Percentiles rank a stretch among this genome's conserved stretches.
Conservation (phyloP, 192 early-diverging fungal genomes). For the Piromyces finnis region DNA sequence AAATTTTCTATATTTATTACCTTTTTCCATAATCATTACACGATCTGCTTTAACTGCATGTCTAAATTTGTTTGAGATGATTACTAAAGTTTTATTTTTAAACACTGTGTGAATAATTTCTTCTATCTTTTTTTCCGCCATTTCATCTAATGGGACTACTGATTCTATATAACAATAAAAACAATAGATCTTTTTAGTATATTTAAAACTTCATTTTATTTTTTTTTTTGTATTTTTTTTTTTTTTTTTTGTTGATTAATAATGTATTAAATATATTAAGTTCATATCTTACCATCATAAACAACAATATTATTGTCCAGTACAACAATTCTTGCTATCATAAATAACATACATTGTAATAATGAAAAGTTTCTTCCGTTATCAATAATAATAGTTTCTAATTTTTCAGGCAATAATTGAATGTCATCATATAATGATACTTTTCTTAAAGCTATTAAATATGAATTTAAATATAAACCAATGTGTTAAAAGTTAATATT, state of each 20-base stretch:
- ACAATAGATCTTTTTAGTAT: too few species aligned
- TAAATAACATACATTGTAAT: conserved; percentile 37
- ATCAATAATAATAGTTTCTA: not conserved
- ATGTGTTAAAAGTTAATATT: too few species aligned
- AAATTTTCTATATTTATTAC: too few species aligned
- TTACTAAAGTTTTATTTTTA: not conserved
- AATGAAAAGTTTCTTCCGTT: conserved; percentile 35
- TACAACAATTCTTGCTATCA: conserved; percentile 38
- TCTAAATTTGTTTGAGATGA: not conserved
- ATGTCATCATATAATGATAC: conserved; percentile 20
- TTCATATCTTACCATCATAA: not conserved
- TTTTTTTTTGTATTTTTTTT: too few species aligned
- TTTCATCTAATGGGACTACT: not conserved
- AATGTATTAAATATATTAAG: too few species aligned
- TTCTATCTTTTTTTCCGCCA: not conserved
- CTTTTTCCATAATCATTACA: not conserved
- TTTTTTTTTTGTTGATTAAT: too few species aligned
- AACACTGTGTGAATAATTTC: not conserved
- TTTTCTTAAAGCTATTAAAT: conserved; percentile 31
- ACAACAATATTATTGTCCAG: conserved; percentile 32
- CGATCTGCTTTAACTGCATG: not conserved
- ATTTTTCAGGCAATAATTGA: not conserved
- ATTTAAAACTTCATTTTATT: too few species aligned
- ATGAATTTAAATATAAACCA: too few species aligned
- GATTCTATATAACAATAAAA: too few species aligned